These are phyloP conservation scores for Suhomyces atakaporum DNA, from an alignment of 1,139 yeast genomes.

Conservation along the genomic window DNA sequence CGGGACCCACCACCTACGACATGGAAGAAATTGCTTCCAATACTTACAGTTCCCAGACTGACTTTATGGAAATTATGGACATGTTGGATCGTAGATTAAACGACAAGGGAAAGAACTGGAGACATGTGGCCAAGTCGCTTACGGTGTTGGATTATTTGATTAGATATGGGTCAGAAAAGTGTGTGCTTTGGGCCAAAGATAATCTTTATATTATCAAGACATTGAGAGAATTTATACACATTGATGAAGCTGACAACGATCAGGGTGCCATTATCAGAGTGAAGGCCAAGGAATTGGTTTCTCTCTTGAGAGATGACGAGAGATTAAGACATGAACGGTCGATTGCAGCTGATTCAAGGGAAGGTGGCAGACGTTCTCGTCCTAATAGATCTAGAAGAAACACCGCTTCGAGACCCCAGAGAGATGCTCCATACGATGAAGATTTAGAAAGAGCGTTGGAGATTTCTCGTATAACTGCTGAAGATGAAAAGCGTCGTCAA, in stretches of 20 bases:
- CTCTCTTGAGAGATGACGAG: constrained; percentile 79
- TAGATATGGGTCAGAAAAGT: constrained; percentile 85
- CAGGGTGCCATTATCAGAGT: constrained; percentile 90
- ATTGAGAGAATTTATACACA: constrained; percentile 83
- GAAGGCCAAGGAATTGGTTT: constrained; percentile 87
- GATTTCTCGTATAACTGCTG: constrained; percentile 80
- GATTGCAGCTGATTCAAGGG: constrained; percentile 28
- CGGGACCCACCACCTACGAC: constrained; percentile 79
- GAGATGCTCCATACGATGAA: constrained; percentile 63
- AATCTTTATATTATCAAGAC: constrained; percentile 89
- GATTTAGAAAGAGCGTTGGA: constrained; percentile 84
- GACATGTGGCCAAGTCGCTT: constrained; percentile 90
- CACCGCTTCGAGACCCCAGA: constrained; percentile 18
- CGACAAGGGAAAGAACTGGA: constrained; percentile 97
- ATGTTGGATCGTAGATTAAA: constrained; percentile 91
- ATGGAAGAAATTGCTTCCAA: constrained; percentile 83
- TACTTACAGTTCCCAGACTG: constrained; percentile 71
- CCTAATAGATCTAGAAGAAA: constrained; percentile 21
- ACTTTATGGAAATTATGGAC: constrained; percentile 90
- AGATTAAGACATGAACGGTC: constrained; percentile 74
- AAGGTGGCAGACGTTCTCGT: constrained; percentile 25
- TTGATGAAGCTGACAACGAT: constrained; percentile 78
- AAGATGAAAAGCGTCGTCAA: constrained; percentile 56
- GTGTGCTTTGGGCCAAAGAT: constrained; percentile 92
- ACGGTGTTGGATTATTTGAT: constrained; percentile 88